A percentile compares a stretch with the other conserved stretches of the same genome.
phyloP scores from a whole-genome alignment of 495 filamentous ascomycete species.

The Hypoxylon rickii region DNA sequence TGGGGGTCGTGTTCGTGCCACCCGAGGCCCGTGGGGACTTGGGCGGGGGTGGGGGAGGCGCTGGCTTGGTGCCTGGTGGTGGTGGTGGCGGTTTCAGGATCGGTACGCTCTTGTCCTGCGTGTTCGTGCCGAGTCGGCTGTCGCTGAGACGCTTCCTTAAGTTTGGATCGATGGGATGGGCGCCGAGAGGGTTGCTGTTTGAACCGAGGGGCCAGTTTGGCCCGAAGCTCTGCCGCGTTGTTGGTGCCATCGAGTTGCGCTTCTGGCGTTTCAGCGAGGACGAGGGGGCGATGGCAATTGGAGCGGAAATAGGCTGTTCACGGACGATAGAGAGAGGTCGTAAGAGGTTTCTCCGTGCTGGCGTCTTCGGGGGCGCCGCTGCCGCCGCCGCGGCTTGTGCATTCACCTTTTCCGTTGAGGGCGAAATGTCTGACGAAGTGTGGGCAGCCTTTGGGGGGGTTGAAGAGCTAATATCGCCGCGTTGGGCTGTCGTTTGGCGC shows the following conservation, averaged over 20 bases:
- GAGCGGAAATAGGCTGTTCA: constrained; percentile 18
- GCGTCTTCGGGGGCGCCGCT: neutral
- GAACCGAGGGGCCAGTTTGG: constrained; percentile 30
- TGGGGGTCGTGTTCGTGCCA: neutral
- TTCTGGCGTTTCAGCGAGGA: neutral
- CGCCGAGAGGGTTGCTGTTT: constrained; percentile 11
- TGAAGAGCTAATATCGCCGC: neutral
- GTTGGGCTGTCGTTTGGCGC: neutral
- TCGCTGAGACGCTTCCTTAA: constrained; percentile 24
- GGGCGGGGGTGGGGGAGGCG: neutral
- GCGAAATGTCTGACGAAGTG: constrained; percentile 9
- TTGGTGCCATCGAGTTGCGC: neutral
- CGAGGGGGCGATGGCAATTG: neutral
- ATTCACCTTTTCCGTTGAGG: constrained; percentile 4
- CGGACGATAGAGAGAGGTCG: constrained; percentile 29
- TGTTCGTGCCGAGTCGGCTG: neutral
- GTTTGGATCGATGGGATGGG: constrained; percentile 27
- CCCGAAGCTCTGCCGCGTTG: constrained; percentile 16
- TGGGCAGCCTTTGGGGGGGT: constrained; percentile 1
- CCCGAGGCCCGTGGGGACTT: neutral
- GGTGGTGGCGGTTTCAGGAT: constrained; percentile 3
- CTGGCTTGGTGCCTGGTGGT: constrained; percentile 15
- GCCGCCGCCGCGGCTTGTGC: constrained; percentile 3
- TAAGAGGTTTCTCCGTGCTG: constrained; percentile 1
- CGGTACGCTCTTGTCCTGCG: neutral